Conservation (phyloP, 2,329 filamentous ascomycete genomes). For the Colletotrichum karsti region DNA sequence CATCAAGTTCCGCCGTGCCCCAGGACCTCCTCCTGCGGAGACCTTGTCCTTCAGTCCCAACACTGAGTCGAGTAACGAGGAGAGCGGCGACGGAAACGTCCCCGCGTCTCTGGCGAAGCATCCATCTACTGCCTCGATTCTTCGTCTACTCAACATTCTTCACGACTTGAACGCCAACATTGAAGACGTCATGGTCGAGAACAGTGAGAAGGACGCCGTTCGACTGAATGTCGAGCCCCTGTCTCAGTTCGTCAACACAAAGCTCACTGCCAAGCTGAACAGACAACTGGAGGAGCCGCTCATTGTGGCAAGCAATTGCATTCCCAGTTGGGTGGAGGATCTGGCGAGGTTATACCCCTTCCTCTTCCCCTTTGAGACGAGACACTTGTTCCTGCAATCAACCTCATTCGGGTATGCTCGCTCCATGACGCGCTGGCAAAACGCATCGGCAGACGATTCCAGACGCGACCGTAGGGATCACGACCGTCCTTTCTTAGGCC, state of each 20-base stretch:
- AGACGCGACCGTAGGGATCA: slow-evolving; percentile 82
- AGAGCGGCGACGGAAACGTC: slow-evolving; percentile 64
- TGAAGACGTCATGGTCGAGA: slow-evolving; percentile 86
- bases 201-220: slow-evolving; percentile 66
- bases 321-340: slow-evolving; percentile 96
- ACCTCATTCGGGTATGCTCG: slow-evolving; percentile 98
- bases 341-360: slow-evolving; percentile 93
- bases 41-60: slow-evolving; percentile 65
- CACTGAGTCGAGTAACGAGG: slow-evolving; percentile 58
- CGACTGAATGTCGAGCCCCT: slow-evolving; percentile 83
- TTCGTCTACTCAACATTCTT: slow-evolving; percentile 87
- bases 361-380: slow-evolving; percentile 96
- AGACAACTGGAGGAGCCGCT: slow-evolving; percentile 95
- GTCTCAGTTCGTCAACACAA: slow-evolving; percentile 97
- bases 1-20: slow-evolving; percentile 89
- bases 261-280: slow-evolving; percentile 96
- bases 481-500: slow-evolving; percentile 88
- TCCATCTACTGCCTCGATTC: slow-evolving; percentile 84
- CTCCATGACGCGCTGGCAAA: slow-evolving; percentile 98
- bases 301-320: slow-evolving; percentile 95
- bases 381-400: slow-evolving; percentile 95
- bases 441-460: slow-evolving; percentile 83
- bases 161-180: slow-evolving; percentile 94
- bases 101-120: slow-evolving; percentile 85
- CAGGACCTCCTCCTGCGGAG: slow-evolving; percentile 82